Evolutionary conservation across 1,284 basidiomycete genomes (phyloP).

Genomic region (Clitocybe nebularis): DNA sequence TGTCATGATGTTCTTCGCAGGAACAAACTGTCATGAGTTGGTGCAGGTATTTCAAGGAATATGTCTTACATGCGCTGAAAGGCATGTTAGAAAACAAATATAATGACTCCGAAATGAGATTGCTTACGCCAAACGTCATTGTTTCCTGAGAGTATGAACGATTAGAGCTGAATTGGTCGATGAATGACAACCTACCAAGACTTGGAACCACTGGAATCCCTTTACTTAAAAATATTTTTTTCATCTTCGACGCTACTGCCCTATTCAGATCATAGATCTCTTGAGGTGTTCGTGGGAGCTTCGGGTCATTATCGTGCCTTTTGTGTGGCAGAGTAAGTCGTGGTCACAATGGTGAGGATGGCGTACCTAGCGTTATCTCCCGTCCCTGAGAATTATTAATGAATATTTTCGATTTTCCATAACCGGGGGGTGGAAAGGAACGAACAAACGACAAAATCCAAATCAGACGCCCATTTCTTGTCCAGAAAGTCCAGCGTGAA

Average conservation of each 20-base stretch:
- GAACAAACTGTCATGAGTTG: constrained; percentile 2
- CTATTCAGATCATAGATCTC: constrained; percentile 83
- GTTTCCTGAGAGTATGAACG: constrained; percentile 49
- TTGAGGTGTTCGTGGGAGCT: constrained; percentile 71
- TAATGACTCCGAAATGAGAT: constrained; percentile 8
- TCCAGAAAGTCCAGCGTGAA: constrained; percentile 80
- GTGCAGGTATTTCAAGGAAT: neutral
- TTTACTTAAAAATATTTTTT: constrained; percentile 59
- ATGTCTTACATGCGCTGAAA: constrained; percentile 56
- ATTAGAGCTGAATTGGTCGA: neutral
- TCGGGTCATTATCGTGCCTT: constrained; percentile 87
- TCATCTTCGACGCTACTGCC: constrained; percentile 67
- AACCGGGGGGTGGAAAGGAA: constrained; percentile 12
- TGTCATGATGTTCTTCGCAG: constrained; percentile 57
- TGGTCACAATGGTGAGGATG: neutral
- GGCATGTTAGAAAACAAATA: constrained; percentile 15
- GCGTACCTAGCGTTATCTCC: constrained; percentile 84
- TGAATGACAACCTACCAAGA: constrained; percentile 51
- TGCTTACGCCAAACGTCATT: constrained; percentile 85
- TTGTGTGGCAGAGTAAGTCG: constrained; percentile 7
- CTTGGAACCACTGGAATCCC: constrained; percentile 83
- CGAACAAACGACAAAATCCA: constrained; percentile 88
- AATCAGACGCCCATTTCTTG: constrained; percentile 74
- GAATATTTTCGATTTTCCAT: neutral
- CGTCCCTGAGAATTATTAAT: constrained; percentile 57